Percentiles rank a stretch among this genome's conserved stretches.
These are phyloP conservation scores for Aspergillus nomiae DNA, from an alignment of 2,329 filamentous ascomycete species.

Conservation along the genomic window DNA sequence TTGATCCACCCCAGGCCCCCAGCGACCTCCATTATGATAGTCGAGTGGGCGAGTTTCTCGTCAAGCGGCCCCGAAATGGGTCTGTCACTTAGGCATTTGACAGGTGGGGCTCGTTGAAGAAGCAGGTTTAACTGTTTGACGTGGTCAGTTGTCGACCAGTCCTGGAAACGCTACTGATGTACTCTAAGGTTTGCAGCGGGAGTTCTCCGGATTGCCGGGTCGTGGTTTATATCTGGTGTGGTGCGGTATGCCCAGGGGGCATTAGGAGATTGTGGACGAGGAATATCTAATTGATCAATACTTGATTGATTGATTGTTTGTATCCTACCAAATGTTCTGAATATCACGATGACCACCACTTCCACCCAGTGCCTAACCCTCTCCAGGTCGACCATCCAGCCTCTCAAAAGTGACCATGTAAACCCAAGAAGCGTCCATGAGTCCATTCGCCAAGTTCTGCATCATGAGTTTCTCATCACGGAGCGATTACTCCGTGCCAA, in stretches of 20 bases:
- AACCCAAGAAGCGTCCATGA: not conserved
- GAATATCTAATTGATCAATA: not conserved
- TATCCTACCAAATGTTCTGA: not conserved
- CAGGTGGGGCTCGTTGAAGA: not conserved
- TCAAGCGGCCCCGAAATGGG: not conserved
- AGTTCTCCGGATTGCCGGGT: not conserved
- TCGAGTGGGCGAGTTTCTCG: not conserved
- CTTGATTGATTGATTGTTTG: not conserved
- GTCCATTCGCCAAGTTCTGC: not conserved
- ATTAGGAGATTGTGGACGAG: not conserved
- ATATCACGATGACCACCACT: not conserved
- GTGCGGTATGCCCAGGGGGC: not conserved
- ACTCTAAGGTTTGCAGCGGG: not conserved
- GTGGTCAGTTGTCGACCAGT: not conserved
- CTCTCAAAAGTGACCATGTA: not conserved
- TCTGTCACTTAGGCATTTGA: not conserved
- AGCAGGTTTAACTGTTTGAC: not conserved
- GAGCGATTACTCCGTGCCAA: conserved; percentile 3
- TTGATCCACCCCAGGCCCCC: not conserved
- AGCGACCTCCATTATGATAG: not conserved
- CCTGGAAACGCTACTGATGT: not conserved
- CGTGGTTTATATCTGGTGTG: not conserved
- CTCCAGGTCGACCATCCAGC: not conserved
- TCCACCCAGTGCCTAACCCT: not conserved
- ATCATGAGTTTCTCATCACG: conserved; percentile 5